Conservation (phyloP, 2,329 filamentous ascomycete genomes). For the Aotearoamyces nothofagi region DNA sequence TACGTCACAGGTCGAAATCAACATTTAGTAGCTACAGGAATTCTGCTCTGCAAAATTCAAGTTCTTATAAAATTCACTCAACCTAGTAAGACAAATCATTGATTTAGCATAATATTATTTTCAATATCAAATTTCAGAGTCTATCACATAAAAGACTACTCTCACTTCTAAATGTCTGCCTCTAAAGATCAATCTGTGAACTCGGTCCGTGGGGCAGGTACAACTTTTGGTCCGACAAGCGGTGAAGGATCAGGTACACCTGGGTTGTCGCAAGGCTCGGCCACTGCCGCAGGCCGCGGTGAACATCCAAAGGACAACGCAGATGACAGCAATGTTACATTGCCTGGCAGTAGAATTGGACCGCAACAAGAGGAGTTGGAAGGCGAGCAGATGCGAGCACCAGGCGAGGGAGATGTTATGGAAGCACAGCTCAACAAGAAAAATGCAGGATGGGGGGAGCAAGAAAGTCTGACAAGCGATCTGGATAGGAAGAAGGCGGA, state of each 20-base stretch:
- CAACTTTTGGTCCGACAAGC: constrained; percentile 14
- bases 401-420: constrained; percentile 18
- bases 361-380: constrained; percentile 18
- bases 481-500: constrained; percentile 19
- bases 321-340: constrained; percentile 13
- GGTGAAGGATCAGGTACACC: constrained; percentile 12
- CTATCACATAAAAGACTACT: too few relatives aligned
- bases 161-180: constrained; percentile 15
- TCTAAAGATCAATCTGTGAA: constrained; percentile 17
- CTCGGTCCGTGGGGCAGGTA: constrained; percentile 9
- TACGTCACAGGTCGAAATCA: too few relatives aligned
- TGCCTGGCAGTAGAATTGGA: constrained; percentile 12
- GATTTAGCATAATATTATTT: too few relatives aligned
- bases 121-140: too few relatives aligned
- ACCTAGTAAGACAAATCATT: too few relatives aligned
- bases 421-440: constrained; percentile 18
- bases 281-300: constrained; percentile 17
- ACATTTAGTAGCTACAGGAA: too few relatives aligned
- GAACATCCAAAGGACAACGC: constrained; percentile 16
- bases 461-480: constrained; percentile 15
- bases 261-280: constrained; percentile 13
- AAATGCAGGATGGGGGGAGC: constrained; percentile 17
- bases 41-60: too few relatives aligned
- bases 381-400: constrained; percentile 17
- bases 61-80: too few relatives aligned